A percentile compares a stretch with the other conserved stretches of the same genome.
Conservation (phyloP, 768 basidiomycete species). For the Mycena sanguinolenta region DNA sequence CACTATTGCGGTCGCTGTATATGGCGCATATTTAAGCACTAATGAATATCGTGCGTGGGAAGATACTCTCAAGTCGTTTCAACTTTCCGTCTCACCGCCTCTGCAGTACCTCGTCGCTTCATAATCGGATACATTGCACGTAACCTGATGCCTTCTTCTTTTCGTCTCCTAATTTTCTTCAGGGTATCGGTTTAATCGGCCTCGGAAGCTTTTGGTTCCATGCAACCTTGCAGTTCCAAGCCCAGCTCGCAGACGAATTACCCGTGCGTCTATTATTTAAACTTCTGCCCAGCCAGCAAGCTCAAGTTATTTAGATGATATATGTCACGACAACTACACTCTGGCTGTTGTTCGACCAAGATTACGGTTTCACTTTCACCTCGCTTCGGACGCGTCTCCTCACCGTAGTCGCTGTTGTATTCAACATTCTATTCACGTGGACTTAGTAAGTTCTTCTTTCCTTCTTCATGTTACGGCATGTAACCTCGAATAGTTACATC, state of each 20-base stretch:
- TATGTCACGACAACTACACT: conserved; percentile 74
- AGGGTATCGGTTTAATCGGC: conserved; percentile 81
- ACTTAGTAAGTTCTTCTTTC: conserved; percentile 71
- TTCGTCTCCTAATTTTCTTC: conserved; percentile 9
- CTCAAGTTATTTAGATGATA: conserved; percentile 57
- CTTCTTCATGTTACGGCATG: neutral
- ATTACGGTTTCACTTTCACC: conserved; percentile 61
- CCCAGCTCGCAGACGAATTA: conserved; percentile 86
- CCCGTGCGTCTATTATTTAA: conserved; percentile 74
- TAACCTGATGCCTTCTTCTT: neutral
- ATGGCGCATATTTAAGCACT: conserved; percentile 52
- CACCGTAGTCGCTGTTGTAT: conserved; percentile 54
- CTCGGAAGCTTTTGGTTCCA: conserved; percentile 86
- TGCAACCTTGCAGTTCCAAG: conserved; percentile 79
- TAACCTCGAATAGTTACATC: conserved; percentile 58
- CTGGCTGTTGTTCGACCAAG: conserved; percentile 71
- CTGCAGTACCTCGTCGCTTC: conserved; percentile 59
- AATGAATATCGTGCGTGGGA: conserved; percentile 16
- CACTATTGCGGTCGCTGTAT: conserved; percentile 65
- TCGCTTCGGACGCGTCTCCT: conserved; percentile 54
- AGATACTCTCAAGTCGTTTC: no score
- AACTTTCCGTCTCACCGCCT: conserved; percentile 38
- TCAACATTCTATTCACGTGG: conserved; percentile 75
- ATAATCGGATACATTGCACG: conserved; percentile 57
- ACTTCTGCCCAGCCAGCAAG: no score